phyloP scores from a whole-genome alignment of 306 rosid genomes.

The Sechiopsis laciniata region DNA sequence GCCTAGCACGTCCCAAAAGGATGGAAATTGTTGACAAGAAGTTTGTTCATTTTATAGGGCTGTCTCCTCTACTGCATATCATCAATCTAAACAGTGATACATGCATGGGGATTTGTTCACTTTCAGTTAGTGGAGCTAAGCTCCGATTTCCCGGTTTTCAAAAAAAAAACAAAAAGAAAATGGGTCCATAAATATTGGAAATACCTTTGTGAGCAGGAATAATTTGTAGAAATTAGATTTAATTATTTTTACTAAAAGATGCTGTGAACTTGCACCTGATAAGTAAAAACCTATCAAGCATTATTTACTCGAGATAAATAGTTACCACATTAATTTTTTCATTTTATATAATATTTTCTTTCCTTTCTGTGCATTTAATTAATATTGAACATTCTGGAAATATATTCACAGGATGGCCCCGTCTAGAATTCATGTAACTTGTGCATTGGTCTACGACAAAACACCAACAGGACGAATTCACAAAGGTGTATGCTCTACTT shows the following conservation, averaged over 20 bases:
- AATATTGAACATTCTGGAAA: constrained; percentile 1
- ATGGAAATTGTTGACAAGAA: not conserved
- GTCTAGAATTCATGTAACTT: constrained; percentile 74
- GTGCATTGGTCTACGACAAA: constrained; percentile 84
- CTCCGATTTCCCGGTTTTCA: too few species aligned
- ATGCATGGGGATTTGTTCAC: not conserved
- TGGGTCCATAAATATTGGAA: not conserved
- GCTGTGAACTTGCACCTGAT: not conserved
- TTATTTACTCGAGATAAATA: not conserved
- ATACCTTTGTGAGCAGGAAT: not conserved
- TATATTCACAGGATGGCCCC: constrained; percentile 50
- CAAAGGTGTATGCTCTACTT: constrained; percentile 92
- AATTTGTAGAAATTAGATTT: not conserved
- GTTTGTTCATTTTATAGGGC: not conserved
- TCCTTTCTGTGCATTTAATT: constrained; percentile 2
- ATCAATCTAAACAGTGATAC: not conserved
- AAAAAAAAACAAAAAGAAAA: not conserved
- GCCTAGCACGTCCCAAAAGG: not conserved
- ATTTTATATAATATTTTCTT: constrained; percentile 3
- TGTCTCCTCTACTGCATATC: not conserved
- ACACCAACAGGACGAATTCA: constrained; percentile 89
- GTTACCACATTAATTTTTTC: not conserved
- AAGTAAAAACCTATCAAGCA: not conserved
- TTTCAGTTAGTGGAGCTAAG: not conserved
- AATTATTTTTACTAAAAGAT: not conserved